These are phyloP conservation scores for Leptographium procerum DNA, from an alignment of 2,329 filamentous ascomycete species.

Conservation along the genomic window DNA sequence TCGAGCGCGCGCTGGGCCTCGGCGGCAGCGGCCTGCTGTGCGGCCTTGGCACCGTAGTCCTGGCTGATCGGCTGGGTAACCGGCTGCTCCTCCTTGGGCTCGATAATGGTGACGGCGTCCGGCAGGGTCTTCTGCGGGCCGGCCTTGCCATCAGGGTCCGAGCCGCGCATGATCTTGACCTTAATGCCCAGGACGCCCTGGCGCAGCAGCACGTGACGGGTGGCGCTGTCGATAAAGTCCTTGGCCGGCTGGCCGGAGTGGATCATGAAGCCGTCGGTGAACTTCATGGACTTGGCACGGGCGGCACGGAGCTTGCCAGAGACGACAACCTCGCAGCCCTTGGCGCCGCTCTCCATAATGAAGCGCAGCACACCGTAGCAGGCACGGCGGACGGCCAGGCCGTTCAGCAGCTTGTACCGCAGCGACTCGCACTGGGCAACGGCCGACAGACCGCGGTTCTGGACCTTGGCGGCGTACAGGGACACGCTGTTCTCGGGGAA, in stretches of 20 bases:
- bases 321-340: slow-evolving; percentile 99
- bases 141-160: slow-evolving; percentile 98
- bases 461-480: slow-evolving; percentile 99
- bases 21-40: slow-evolving; percentile 52
- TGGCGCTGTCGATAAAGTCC: slow-evolving; percentile 98
- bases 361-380: slow-evolving; percentile 99
- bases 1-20: slow-evolving; percentile 47
- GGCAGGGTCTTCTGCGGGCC: slow-evolving; percentile 95
- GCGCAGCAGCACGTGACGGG: slow-evolving; percentile 97
- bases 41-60: slow-evolving; percentile 94
- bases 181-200: slow-evolving; percentile 99
- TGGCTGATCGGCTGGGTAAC: slow-evolving; percentile 92
- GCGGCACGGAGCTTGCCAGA: slow-evolving; percentile 98
- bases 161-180: slow-evolving; percentile 99
- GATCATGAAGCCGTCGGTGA: slow-evolving; percentile 99
- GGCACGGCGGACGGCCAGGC: slow-evolving; percentile 93
- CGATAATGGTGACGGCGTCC: slow-evolving; percentile 98
- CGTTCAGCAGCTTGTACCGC: slow-evolving; percentile 99
- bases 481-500: slow-evolving; percentile 99
- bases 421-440: slow-evolving; percentile 99
- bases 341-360: slow-evolving; percentile 99
- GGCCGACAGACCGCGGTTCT: slow-evolving; percentile 99
- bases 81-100: slow-evolving; percentile 98
- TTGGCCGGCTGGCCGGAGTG: slow-evolving; percentile 99
- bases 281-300: slow-evolving; percentile 99